Evolutionary conservation across 192 early-diverging fungal species (phyloP).

Genomic region (Coemansia sp.): DNA sequence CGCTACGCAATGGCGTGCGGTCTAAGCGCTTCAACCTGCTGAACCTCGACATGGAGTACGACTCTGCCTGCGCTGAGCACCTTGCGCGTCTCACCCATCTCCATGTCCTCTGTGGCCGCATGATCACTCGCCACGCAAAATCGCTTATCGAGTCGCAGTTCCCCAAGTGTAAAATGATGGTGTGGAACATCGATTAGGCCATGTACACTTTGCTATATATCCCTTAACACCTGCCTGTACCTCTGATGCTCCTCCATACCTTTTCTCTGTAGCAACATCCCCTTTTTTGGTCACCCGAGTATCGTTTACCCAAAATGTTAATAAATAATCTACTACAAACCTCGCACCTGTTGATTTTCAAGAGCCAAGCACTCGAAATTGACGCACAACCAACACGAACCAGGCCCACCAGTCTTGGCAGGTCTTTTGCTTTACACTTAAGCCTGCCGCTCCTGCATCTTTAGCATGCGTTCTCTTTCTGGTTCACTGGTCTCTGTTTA

Average conservation of each 20-base stretch:
- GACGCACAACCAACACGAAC: too few species aligned
- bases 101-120: constrained; percentile 38
- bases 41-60: constrained; percentile 51
- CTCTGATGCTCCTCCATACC: neutral
- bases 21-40: constrained; percentile 46
- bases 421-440: too few species aligned
- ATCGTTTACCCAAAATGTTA: too few species aligned
- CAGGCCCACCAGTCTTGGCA: too few species aligned
- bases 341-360: too few species aligned
- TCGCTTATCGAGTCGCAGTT: constrained; percentile 47
- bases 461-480: too few species aligned
- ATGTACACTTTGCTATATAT: neutral
- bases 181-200: constrained; percentile 40
- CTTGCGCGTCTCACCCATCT: constrained; percentile 39
- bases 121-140: constrained; percentile 50
- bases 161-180: constrained; percentile 52
- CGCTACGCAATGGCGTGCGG: constrained; percentile 39
- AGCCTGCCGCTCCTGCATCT: too few species aligned
- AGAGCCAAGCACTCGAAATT: too few species aligned
- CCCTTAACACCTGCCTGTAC: neutral
- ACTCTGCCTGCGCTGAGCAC: constrained; percentile 44
- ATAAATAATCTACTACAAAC: too few species aligned
- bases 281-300: too few species aligned
- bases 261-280: neutral
- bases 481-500: too few species aligned